These are phyloP conservation scores for Carex kokanica DNA, from an alignment of 176 grass and related monocot genomes.

Conservation along the genomic window DNA sequence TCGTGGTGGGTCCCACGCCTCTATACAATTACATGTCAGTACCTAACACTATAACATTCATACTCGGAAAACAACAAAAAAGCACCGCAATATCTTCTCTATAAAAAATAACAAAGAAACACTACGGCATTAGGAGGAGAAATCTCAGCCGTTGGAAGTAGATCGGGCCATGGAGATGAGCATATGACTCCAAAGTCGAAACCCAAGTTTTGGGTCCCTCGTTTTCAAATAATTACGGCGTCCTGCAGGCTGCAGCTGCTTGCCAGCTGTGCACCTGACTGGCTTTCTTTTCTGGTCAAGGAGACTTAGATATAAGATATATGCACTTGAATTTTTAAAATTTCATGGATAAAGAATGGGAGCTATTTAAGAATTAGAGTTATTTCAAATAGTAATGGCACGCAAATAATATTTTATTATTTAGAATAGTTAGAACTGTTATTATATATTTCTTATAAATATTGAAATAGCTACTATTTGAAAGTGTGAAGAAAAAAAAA, in stretches of 20 bases:
- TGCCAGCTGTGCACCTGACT: conserved; percentile 9
- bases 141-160: neutral
- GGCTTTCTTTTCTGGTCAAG: neutral
- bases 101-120: no score
- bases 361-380: no score
- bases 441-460: no score
- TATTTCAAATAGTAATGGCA: no score
- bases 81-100: neutral
- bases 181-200: neutral
- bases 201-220: neutral
- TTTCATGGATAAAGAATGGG: no score
- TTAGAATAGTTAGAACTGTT: no score
- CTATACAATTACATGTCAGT: neutral
- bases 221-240: conserved; percentile 5
- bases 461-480: no score
- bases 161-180: neutral
- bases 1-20: conserved; percentile 2
- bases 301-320: neutral
- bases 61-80: neutral
- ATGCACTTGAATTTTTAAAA: no score
- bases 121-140: neutral
- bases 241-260: neutral
- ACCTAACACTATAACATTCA: conserved; percentile 20
- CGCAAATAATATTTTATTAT: no score
- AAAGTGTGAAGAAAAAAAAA: no score